Percentiles rank a stretch among this genome's conserved stretches.
phyloP scores from a whole-genome alignment of 164 flowering plant genomes.

The Protea cynaroides region DNA sequence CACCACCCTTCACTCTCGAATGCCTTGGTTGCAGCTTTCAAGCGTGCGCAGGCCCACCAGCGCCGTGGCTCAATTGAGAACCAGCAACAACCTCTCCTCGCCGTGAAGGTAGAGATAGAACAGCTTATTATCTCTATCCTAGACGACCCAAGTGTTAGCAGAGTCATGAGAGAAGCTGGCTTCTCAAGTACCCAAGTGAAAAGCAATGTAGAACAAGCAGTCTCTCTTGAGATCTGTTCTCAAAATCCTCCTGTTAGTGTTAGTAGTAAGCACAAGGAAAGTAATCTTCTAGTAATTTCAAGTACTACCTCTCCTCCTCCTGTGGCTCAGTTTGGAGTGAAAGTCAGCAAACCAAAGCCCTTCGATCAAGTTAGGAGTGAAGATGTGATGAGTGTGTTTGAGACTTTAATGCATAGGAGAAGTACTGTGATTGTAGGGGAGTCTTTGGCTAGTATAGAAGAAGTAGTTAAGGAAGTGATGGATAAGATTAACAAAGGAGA shows the following conservation, averaged over 20 bases:
- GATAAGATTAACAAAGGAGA: conserved; percentile 59
- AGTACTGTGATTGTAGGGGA: conserved; percentile 69
- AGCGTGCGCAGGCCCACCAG: conserved; percentile 97
- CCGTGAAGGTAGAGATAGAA: conserved; percentile 85
- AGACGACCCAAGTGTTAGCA: conserved; percentile 96
- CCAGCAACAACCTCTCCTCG: conserved; percentile 81
- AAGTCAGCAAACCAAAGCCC: conserved; percentile 12
- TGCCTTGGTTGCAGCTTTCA: conserved; percentile 92
- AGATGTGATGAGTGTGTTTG: conserved; percentile 53
- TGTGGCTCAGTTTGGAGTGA: conserved; percentile 10
- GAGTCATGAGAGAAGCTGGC: conserved; percentile 98
- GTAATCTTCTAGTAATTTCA: conserved; percentile 21
- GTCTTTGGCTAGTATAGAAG: conserved; percentile 41
- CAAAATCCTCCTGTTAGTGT: conserved; percentile 21
- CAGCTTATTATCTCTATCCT: conserved; percentile 86
- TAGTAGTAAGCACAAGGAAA: conserved; percentile 45
- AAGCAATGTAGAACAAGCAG: conserved; percentile 74
- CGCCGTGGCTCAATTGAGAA: conserved; percentile 85
- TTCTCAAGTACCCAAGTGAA: conserved; percentile 92
- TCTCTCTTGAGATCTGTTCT: conserved; percentile 53
- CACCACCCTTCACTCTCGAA: conserved; percentile 86
- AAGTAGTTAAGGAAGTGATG: conserved; percentile 51
- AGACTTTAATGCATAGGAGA: conserved; percentile 43
- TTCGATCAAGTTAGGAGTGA: conserved; percentile 33
- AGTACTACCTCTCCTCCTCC: conserved; percentile 18